Base-by-base conservation (phyloP, 345 rosid species). In the Balakata baccata region DNA sequence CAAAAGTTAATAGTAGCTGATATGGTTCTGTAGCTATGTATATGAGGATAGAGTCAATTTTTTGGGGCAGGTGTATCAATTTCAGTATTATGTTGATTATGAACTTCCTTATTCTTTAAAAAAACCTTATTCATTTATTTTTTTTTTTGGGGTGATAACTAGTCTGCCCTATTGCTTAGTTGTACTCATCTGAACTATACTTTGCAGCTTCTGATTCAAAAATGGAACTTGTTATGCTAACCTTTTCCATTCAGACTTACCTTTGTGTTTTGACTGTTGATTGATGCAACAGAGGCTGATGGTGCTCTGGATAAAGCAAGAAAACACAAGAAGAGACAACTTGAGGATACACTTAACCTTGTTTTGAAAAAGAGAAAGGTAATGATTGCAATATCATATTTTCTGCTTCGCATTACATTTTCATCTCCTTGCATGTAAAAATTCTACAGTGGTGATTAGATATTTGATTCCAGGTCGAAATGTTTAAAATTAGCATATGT, bases 221-320 rank as follows among this genome's bases (percentile, higher is more conserved):
- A 61, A 12, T 49, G 61, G 52, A 68, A 54, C 22, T 66, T 67
- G 74, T 23, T n/a, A 12, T 22, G 67, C 43, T 70, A 18, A 59
- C 57, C 16, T 39, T 54, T 73, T 54, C 47, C 38, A 51, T 64
- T 54, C 66, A 43, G 66, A 76, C 23, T 77, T 64, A 69, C 64
- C 34, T 78, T 20, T 54, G 49, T 71, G 58, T 67, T 0, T n/a
- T 60, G 41, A 68, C 81, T 84, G 82, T n/a, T 60, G 41, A 68
- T 81, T 84, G 82, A 29, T 86, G 78, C 82, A 22, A 58, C 62
- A 95, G 99, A 92, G 88, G 97, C 99, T 73, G 99, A 95, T 85
- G 99, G 99, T 81, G 98, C 99, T 57, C 76, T 95, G 78, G 99
- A 95, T 85, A 95, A 95, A 87, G 99, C 99, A 41, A 92, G 99